phyloP scores from a whole-genome alignment of 2,329 filamentous ascomycete species.

The Epichloe brachyelytri region DNA sequence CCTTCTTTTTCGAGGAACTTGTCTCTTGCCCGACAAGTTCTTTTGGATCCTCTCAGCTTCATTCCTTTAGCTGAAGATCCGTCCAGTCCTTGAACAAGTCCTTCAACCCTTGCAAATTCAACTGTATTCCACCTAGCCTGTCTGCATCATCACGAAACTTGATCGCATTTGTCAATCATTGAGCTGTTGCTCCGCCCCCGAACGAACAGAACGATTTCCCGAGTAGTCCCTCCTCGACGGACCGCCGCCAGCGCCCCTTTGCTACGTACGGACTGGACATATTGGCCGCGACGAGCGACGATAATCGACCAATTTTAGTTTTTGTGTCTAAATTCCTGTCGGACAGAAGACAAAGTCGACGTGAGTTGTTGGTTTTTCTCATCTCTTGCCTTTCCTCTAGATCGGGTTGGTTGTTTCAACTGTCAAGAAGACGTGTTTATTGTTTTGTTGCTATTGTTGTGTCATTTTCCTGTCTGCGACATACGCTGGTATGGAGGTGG shows the following conservation, averaged over 20 bases:
- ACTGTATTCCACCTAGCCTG: not conserved
- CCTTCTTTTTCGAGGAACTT: conserved; percentile 1
- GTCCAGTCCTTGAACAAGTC: conserved; percentile 22
- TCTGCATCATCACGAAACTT: not conserved
- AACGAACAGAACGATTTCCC: not conserved
- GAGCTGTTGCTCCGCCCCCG: not conserved
- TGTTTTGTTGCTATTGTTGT: conserved; percentile 2
- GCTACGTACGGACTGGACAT: no score
- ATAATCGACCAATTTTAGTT: no score
- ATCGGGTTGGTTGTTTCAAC: not conserved
- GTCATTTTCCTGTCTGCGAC: conserved; percentile 3
- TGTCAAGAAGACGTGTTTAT: not conserved
- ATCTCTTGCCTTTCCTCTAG: not conserved
- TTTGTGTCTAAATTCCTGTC: not conserved
- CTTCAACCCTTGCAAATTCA: conserved; percentile 5
- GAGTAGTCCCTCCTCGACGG: not conserved
- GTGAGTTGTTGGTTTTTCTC: not conserved
- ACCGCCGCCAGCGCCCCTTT: not conserved
- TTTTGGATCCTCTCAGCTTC: conserved; percentile 12
- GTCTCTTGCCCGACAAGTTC: not conserved
- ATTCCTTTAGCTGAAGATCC: conserved; percentile 23
- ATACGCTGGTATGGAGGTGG: conserved; percentile 3
- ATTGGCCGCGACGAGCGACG: no score
- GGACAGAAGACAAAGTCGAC: not conserved
- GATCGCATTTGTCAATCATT: not conserved